Conservation (phyloP, 352 stramenopile species). For the Globisporangium megalacanthum region DNA sequence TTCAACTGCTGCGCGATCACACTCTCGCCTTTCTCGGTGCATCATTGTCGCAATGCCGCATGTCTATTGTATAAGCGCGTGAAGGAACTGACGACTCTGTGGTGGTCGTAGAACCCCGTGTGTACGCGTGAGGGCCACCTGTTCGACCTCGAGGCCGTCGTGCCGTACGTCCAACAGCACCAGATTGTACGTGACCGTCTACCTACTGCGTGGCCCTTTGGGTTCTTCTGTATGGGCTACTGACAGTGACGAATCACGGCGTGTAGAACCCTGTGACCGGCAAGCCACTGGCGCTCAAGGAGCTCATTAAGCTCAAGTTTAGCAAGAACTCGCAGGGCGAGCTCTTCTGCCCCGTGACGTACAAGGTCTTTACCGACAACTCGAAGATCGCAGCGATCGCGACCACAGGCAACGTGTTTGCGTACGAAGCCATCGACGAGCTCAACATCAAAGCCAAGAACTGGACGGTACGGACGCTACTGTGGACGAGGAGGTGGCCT, state of each 20-base stretch:
- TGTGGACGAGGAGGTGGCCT: not conserved
- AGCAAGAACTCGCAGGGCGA: slow-evolving; percentile 74
- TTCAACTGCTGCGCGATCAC: slow-evolving; percentile 99
- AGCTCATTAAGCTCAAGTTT: slow-evolving; percentile 91
- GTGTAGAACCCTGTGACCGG: slow-evolving; percentile 93
- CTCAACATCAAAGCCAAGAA: slow-evolving; percentile 99
- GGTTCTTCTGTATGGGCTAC: not conserved
- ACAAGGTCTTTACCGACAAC: slow-evolving; percentile 92
- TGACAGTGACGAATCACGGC: not conserved
- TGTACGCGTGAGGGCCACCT: slow-evolving; percentile 93
- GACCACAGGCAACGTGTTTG: slow-evolving; percentile 94
- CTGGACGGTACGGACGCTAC: slow-evolving; percentile 55
- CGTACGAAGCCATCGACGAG: slow-evolving; percentile 96
- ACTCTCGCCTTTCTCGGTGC: slow-evolving; percentile 83
- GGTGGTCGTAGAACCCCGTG: slow-evolving; percentile 77
- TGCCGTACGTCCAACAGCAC: slow-evolving; percentile 95
- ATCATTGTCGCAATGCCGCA: not conserved
- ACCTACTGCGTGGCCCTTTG: not conserved
- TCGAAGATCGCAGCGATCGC: slow-evolving; percentile 81
- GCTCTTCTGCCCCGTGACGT: slow-evolving; percentile 93
- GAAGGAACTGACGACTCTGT: not conserved
- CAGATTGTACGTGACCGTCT: slow-evolving; percentile 61
- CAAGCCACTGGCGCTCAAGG: slow-evolving; percentile 82
- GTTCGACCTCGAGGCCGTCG: slow-evolving; percentile 96
- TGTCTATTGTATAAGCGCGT: not conserved